Conservation (phyloP, 371 early-diverging fungal genomes). For the Haplosporangium sp. region DNA sequence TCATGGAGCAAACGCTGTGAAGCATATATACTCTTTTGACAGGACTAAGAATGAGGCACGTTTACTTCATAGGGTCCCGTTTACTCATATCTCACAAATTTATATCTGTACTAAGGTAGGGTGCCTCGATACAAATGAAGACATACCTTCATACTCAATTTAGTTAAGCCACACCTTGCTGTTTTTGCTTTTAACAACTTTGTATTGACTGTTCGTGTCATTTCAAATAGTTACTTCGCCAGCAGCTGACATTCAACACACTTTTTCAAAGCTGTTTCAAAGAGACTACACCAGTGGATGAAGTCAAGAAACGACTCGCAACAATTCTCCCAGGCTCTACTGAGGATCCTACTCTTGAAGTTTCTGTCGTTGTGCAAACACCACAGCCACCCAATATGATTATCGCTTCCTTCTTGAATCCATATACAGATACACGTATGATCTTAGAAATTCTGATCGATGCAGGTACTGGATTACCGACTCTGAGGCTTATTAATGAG, state of each 20-base stretch:
- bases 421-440: conserved; percentile 33
- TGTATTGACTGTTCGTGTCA: not conserved
- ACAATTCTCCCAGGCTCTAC: not conserved
- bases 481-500: conserved; percentile 21
- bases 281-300: conserved; percentile 19
- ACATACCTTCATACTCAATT: not conserved
- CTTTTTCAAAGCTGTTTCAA: conserved; percentile 67
- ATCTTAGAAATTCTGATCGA: conserved; percentile 40
- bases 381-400: conserved; percentile 44
- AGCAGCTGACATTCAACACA: conserved; percentile 68
- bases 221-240: conserved; percentile 50
- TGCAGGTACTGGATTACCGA: conserved; percentile 29
- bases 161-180: not conserved
- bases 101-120: conserved; percentile 63
- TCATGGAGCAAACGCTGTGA: conserved; percentile 27
- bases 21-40: conserved; percentile 48
- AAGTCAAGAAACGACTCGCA: conserved; percentile 11
- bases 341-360: conserved; percentile 25
- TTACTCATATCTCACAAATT: conserved; percentile 66
- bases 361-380: conserved; percentile 42
- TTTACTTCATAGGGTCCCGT: conserved; percentile 64
- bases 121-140: not conserved
- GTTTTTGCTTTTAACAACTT: not conserved
- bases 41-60: conserved; percentile 50
- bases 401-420: conserved; percentile 42